A percentile compares a stretch with the other conserved stretches of the same genome.
phyloP scores from a whole-genome alignment of 129 eudicot genomes.

The Dittrichia graveolens region DNA sequence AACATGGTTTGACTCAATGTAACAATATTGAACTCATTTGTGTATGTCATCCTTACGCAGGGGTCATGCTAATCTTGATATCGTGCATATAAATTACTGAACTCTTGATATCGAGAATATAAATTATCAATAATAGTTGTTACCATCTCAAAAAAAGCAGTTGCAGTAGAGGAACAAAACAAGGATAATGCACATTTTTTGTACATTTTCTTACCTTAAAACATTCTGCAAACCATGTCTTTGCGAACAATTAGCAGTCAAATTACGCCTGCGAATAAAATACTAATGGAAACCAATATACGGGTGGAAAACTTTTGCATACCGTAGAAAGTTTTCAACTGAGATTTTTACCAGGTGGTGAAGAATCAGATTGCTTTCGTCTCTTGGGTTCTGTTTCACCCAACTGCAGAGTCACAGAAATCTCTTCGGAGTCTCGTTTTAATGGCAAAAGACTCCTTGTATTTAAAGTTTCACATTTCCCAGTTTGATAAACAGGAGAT shows the following conservation, averaged over 20 bases:
- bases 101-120: neutral
- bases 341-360: conserved; percentile 12
- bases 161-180: conserved; percentile 7
- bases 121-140: conserved; percentile 7
- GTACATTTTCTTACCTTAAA: conserved; percentile 8
- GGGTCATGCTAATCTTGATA: too few relatives aligned
- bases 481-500: conserved; percentile 24
- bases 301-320: conserved; percentile 1
- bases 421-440: conserved; percentile 40
- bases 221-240: conserved; percentile 6
- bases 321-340: conserved; percentile 13
- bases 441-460: conserved; percentile 32
- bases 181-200: conserved; percentile 16
- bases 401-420: conserved; percentile 53
- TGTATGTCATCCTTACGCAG: too few relatives aligned
- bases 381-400: conserved; percentile 68
- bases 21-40: too few relatives aligned
- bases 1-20: too few relatives aligned
- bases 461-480: conserved; percentile 21
- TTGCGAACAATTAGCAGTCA: conserved; percentile 15
- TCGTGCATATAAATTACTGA: neutral
- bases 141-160: conserved; percentile 4
- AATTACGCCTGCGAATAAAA: conserved; percentile 8
- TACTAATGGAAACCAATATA: conserved; percentile 14
- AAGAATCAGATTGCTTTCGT: conserved; percentile 49